Evolutionary conservation across 768 basidiomycete genomes (phyloP).

Genomic region (Pleurotus ostreatus): DNA sequence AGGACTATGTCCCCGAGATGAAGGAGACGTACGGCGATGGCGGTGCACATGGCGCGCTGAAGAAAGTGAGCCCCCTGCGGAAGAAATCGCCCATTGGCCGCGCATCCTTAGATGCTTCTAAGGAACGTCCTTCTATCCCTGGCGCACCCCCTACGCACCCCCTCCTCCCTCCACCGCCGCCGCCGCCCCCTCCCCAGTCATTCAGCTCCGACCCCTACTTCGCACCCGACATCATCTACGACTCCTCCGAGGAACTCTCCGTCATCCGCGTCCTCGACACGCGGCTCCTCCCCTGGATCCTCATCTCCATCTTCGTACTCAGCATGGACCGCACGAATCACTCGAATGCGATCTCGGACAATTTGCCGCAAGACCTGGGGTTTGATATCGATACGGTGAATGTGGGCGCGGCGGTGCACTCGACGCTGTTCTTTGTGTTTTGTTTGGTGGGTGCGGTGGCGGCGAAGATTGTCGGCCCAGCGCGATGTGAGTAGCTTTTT

Average conservation of each 20-base stretch:
- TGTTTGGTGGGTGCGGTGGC: slow-evolving; percentile 4
- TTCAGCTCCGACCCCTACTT: not conserved
- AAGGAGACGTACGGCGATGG: not conserved
- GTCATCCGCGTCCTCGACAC: slow-evolving; percentile 6
- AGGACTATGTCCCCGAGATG: not conserved
- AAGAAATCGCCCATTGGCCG: slow-evolving; percentile 1
- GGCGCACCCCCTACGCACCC: not conserved
- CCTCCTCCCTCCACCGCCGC: not conserved
- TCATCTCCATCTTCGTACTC: slow-evolving; percentile 1
- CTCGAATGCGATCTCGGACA: slow-evolving; percentile 4
- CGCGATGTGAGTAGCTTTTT: not conserved
- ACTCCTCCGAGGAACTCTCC: not conserved
- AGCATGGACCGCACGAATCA: slow-evolving; percentile 7
- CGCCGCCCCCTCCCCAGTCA: not conserved
- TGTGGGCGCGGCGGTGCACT: slow-evolving; percentile 2
- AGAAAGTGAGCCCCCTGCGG: not conserved
- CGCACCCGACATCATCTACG: not conserved
- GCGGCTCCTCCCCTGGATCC: slow-evolving; percentile 1
- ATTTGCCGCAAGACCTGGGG: slow-evolving; percentile 1
- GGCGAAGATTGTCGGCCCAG: not conserved
- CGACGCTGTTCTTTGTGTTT: slow-evolving; percentile 6
- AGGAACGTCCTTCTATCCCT: not conserved
- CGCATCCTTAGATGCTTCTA: not conserved
- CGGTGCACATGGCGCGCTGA: not conserved
- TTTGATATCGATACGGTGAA: slow-evolving; percentile 5